Evolutionary conservation across 108 stramenopile species (phyloP), one percentile per base, ranked within the genome.

Genomic region (Mayamaea pseudoterrestris): DNA sequence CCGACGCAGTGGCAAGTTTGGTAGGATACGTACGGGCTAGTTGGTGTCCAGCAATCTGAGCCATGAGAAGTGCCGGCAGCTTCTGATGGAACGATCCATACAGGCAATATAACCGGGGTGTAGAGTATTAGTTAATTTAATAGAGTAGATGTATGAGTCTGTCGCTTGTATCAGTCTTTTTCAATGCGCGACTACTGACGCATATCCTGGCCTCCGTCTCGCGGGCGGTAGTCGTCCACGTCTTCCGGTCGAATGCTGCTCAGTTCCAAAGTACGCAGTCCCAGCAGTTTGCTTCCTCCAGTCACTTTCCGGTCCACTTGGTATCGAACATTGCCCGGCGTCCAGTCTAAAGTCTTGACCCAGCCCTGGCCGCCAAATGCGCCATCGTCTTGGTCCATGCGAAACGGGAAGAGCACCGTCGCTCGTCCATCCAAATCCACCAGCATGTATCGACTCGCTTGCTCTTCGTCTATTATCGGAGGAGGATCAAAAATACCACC

Each of bases 401-500:
- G 31, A 53, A 68, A 75, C 3, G 90, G 90, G 27, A 92, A 61
- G 6, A 92, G 50, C 7, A 69, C 62, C 29, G 84, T 84, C 1
- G 83, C 90, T 4, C 74, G 71, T 3, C 90, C 90, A 47, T 87
- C 84, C 35, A 92, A 65, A 60, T 87, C 78, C 6, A 92, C 47
- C 37, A 73, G 32, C 70, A 92, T 62, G 54, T 87, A 87, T 25
- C 63, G 61, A 9, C 58, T 47, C 13, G 73, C 78, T 45, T 76
- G 67, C 40, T 63, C 72, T 25, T 80, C 82, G 16, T 50, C 42
- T n/a, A 75, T 78, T 12, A 87, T 75, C 1, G 85, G 85, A 16
- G 90, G 90, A 6, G 83, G 85, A 57, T 92, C 90, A 50, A 81
- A 92, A 25, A 92, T 47, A 6, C 90, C 90, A 16, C 84, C 84